phyloP scores from a whole-genome alignment of 2,329 filamentous ascomycete species.

The Pseudocercospora cruenta region DNA sequence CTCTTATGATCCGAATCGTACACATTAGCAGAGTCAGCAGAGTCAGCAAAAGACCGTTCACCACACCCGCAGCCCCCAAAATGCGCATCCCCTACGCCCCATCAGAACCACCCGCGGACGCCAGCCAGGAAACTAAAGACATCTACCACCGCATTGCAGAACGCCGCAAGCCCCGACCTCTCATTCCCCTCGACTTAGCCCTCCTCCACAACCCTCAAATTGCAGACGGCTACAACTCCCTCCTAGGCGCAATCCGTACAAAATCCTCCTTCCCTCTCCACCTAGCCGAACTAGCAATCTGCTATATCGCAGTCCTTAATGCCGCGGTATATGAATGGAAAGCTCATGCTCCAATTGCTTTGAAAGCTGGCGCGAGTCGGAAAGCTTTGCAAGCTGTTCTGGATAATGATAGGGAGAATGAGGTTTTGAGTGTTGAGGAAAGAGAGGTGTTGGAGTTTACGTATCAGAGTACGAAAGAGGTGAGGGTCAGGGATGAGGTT shows the following conservation, averaged over 20 bases:
- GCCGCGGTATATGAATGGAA: conserved; percentile 43
- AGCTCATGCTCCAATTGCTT: conserved; percentile 38
- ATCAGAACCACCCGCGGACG: conserved; percentile 56
- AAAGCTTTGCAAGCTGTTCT: conserved; percentile 34
- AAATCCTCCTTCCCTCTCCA: conserved; percentile 37
- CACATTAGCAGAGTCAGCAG: background rate
- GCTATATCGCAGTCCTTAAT: conserved; percentile 43
- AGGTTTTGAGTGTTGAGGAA: conserved; percentile 35
- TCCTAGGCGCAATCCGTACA: conserved; percentile 58
- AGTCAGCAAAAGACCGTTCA: background rate
- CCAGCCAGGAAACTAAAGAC: conserved; percentile 49
- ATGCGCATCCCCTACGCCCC: conserved; percentile 72
- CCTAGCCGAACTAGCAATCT: conserved; percentile 41
- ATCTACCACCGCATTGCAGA: conserved; percentile 67
- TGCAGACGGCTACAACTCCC: conserved; percentile 75
- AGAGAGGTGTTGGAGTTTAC: conserved; percentile 40
- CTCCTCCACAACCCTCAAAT: conserved; percentile 74
- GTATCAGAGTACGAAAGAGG: conserved; percentile 38
- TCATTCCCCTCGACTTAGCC: conserved; percentile 75
- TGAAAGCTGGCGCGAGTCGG: conserved; percentile 36
- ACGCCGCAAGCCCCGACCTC: conserved; percentile 68
- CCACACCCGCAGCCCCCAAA: conserved; percentile 11
- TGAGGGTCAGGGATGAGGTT: conserved; percentile 37
- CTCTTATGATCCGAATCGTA: background rate
- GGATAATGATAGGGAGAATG: conserved; percentile 27